Evolutionary conservation across 164 flowering plant species (phyloP), one percentile per base, ranked within the genome.

Genomic region (Magnolia sinica): DNA sequence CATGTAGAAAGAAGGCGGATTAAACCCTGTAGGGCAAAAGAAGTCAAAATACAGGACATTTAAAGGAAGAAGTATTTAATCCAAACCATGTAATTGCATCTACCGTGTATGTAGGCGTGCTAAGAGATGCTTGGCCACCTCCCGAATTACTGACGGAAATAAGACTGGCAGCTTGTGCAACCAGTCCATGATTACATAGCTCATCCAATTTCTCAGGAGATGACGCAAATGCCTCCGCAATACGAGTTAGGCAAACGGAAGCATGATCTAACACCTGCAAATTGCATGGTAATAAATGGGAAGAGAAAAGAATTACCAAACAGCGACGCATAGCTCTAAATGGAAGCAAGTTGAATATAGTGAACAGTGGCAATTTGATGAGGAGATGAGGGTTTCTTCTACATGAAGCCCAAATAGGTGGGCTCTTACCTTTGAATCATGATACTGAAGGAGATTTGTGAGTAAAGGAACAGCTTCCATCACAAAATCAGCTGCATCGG

Each of bases 401-500:
- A 7, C 20, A 16, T 63, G 23, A 63, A 9, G 22, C 22, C 22
- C 65, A 63, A 63, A n/a, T 18, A 68, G 58, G 49, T 64, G 20
- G 66, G 4, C 31, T 16, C 68, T 71, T 77, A 90, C 99, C 96
- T 94, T 96, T 50, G 97, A 83, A 86, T 96, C 99, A 73, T 91
- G 99, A 83, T 96, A 91, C 81, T 94, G 99, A 55, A 96, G 97
- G 71, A 93, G 96, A 80, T 94, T 93, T 19, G 98, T 94, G 82
- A 96, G 85, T 65, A 93, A 83, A 51, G 99, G 99, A 64, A 96
- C 98, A 76, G 98, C 98, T 81, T 94, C 98, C 98, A 94, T 94
- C 77, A 94, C 99, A 89, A 91, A 94, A 82, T 96, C 99, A 74
- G 99, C 89, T 23, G 99, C 98, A 92, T 96, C 99, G 4, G 98